Conservation (phyloP, 2,329 filamentous ascomycete genomes). For the Ampelomyces quisqualis region DNA sequence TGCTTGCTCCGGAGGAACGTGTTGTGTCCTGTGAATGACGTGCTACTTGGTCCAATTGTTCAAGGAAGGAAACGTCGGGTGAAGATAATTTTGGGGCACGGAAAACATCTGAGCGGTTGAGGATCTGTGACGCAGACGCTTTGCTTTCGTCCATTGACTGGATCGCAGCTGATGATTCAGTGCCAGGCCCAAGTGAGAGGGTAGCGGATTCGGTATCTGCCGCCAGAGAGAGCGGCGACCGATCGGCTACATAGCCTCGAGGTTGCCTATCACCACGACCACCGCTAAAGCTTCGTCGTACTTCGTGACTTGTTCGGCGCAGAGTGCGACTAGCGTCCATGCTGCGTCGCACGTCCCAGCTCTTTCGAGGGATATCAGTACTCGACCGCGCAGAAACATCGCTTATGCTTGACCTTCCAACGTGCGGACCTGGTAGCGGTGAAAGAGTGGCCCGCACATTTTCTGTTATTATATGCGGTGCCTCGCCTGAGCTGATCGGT, state of each 20-base stretch:
- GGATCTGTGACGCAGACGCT: slow-evolving; percentile 86
- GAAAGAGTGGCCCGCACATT: slow-evolving; percentile 50
- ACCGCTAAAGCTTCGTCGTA: slow-evolving; percentile 63
- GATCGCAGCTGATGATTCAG: slow-evolving; percentile 68
- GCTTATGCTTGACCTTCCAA: slow-evolving; percentile 44
- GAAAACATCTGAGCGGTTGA: slow-evolving; percentile 85
- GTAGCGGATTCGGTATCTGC: slow-evolving; percentile 72
- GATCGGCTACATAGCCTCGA: slow-evolving; percentile 52
- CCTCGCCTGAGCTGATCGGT: slow-evolving; percentile 22
- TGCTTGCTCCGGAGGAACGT: slow-evolving; percentile 33
- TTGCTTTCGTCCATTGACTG: slow-evolving; percentile 65
- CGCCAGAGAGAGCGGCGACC: slow-evolving; percentile 52
- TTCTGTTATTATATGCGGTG: slow-evolving; percentile 35
- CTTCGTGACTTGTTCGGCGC: slow-evolving; percentile 33
- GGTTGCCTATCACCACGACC: slow-evolving; percentile 56
- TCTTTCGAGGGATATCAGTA: slow-evolving; percentile 33
- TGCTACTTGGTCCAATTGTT: slow-evolving; percentile 23
- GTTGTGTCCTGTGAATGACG: slow-evolving; percentile 44
- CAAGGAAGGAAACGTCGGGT: slow-evolving; percentile 20
- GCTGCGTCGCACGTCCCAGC: slow-evolving; percentile 46
- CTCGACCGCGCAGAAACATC: slow-evolving; percentile 48
- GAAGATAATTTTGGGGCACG: slow-evolving; percentile 67
- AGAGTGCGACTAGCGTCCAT: slow-evolving; percentile 57
- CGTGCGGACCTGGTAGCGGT: slow-evolving; percentile 40
- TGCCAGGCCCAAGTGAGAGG: slow-evolving; percentile 71